phyloP scores from a whole-genome alignment of 2,329 filamentous ascomycete genomes.

The Monosporascus sp. region DNA sequence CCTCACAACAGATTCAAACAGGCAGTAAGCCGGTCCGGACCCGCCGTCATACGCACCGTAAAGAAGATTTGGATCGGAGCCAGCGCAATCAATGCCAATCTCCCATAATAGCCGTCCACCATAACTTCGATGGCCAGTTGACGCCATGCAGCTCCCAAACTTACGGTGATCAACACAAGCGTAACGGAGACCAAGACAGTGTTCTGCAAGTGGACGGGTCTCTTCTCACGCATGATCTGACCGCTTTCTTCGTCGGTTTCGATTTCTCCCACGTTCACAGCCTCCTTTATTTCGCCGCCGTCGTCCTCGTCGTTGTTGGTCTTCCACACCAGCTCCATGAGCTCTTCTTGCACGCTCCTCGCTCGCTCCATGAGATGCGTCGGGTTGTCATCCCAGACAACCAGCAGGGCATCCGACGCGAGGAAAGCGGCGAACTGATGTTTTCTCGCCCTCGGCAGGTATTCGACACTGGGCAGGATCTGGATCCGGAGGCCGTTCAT shows the following conservation, averaged over 20 bases:
- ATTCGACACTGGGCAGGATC: slow-evolving; percentile 65
- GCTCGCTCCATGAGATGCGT: slow-evolving; percentile 64
- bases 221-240: slow-evolving; percentile 56
- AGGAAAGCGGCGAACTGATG: slow-evolving; percentile 79
- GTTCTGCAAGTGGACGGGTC: slow-evolving; percentile 65
- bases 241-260: slow-evolving; percentile 70
- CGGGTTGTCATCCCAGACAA: slow-evolving; percentile 81
- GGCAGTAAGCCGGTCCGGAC: background rate
- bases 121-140: slow-evolving; percentile 63
- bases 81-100: slow-evolving; percentile 59
- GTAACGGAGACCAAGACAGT: slow-evolving; percentile 63
- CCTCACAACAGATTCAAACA: background rate
- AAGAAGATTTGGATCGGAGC: slow-evolving; percentile 73
- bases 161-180: slow-evolving; percentile 57
- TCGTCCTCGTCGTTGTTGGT: slow-evolving; percentile 45
- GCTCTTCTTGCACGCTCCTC: slow-evolving; percentile 65
- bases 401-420: slow-evolving; percentile 61
- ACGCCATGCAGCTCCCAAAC: slow-evolving; percentile 65
- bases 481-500: slow-evolving; percentile 73
- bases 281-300: slow-evolving; percentile 48
- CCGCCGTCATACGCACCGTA: slow-evolving; percentile 34
- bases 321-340: slow-evolving; percentile 75
- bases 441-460: slow-evolving; percentile 65
- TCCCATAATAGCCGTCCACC: slow-evolving; percentile 57
- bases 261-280: slow-evolving; percentile 37